Evolutionary conservation across 2,329 filamentous ascomycete genomes (phyloP).

Genomic region (Neofusicoccum kwambonambiense): DNA sequence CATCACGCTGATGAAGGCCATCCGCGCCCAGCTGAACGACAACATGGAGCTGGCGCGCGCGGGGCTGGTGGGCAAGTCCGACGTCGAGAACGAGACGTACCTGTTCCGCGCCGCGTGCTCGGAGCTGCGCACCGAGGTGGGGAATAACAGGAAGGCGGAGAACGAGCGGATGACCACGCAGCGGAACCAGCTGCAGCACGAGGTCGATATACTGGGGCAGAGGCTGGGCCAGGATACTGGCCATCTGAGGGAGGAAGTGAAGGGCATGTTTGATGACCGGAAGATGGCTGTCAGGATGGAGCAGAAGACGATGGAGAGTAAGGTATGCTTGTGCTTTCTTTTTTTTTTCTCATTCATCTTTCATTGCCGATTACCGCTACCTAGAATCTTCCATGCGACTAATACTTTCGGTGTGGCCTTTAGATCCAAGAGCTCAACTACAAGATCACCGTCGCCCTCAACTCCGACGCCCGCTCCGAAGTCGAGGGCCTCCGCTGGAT

Average conservation of each 20-base stretch:
- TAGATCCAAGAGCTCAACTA: slow-evolving; percentile 93
- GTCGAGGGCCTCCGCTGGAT: slow-evolving; percentile 93
- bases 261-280: slow-evolving; percentile 93
- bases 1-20: slow-evolving; percentile 87
- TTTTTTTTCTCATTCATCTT: too few relatives aligned
- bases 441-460: slow-evolving; percentile 87
- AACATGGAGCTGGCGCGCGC: slow-evolving; percentile 80
- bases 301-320: slow-evolving; percentile 79
- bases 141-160: slow-evolving; percentile 70
- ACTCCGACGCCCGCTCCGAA: slow-evolving; percentile 86
- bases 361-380: neutral
- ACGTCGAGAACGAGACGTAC: slow-evolving; percentile 85
- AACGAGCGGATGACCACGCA: slow-evolving; percentile 82
- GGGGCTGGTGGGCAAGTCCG: slow-evolving; percentile 81
- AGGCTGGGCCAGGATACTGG: slow-evolving; percentile 78
- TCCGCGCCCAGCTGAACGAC: slow-evolving; percentile 71
- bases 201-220: slow-evolving; percentile 89
- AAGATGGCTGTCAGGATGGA: slow-evolving; percentile 90
- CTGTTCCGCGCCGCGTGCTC: slow-evolving; percentile 92
- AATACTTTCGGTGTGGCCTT: neutral
- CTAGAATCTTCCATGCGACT: neutral
- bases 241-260: slow-evolving; percentile 84
- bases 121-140: slow-evolving; percentile 84
- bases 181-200: slow-evolving; percentile 83
- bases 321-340: slow-evolving; percentile 51